Evolutionary conservation across 768 basidiomycete species (phyloP).

Genomic region (Amanita muscaria): DNA sequence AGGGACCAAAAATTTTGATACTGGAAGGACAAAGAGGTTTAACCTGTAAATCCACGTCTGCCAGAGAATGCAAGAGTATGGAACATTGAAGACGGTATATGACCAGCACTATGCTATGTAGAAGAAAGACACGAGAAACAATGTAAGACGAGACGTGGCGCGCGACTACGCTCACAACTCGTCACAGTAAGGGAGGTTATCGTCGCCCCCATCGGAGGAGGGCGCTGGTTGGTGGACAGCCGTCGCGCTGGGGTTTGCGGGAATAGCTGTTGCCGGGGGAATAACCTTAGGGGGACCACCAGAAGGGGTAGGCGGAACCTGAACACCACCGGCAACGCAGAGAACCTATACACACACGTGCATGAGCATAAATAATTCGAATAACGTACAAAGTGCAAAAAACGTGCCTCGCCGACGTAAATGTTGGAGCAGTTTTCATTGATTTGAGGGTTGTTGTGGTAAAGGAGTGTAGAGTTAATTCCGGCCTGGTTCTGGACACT

Average conservation of each 20-base stretch:
- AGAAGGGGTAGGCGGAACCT: conserved; percentile 34
- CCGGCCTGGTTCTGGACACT: conserved; percentile 28
- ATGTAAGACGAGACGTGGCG: too few species aligned
- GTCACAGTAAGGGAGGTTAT: conserved; percentile 5
- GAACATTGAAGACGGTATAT: neutral
- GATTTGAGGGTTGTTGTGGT: conserved; percentile 70
- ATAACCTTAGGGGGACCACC: conserved; percentile 16
- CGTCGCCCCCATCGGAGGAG: neutral
- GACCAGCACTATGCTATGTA: too few species aligned
- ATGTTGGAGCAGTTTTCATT: conserved; percentile 49
- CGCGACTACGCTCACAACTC: neutral
- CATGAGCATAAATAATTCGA: neutral
- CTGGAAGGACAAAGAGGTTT: conserved; percentile 1
- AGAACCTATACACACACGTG: conserved; percentile 34
- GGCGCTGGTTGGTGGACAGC: conserved; percentile 4
- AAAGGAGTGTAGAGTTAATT: conserved; percentile 47
- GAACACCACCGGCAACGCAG: conserved; percentile 34
- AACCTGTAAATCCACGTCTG: neutral
- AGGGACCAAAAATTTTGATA: neutral
- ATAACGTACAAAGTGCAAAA: neutral
- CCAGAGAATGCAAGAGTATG: neutral
- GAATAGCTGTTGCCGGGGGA: conserved; percentile 25
- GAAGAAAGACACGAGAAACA: too few species aligned
- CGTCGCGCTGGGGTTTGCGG: conserved; percentile 15
- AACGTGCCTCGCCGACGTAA: conserved; percentile 63